Evolutionary conservation across 306 rosid species (phyloP), one percentile per base, ranked within the genome.

Genomic region (Calophaca sinica): DNA sequence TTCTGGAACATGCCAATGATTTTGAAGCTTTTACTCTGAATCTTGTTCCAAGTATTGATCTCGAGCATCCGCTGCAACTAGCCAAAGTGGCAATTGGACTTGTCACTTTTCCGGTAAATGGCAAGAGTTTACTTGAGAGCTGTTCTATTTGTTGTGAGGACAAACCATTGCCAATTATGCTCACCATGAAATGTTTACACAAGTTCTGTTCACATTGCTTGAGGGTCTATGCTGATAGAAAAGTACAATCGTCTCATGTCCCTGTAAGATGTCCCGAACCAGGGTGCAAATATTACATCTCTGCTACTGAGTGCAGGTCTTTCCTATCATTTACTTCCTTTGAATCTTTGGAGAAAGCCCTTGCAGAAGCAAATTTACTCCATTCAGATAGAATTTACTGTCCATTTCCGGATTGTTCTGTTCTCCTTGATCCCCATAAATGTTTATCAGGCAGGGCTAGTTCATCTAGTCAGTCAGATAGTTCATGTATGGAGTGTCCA

Each of bases 21-120:
- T 82, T 90, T 59, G 91, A 93, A 75, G 74, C 82, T 59, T 93
- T 93, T 87, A 81, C 74, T 65, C 77, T 93, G 69, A 89, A 87
- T 53, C 84, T 84, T 81, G 78, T 82, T 53, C 89, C 96, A 2
- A 49, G 77, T 70, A 54, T 70, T 60, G 89, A 90, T 78, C 88
- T 93, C 72, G 90, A 83, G 73, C 81, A 44, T 76, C 93, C 98
- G 10, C 50, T 82, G 76, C 88, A 90, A 75, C 84, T 93, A 63
- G 98, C 98, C 6, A 86, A 86, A 81, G 91, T 93, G 79, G 96
- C 96, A 15, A 87, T 89, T 39, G 98, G 98, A 9, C 85, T 93
- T 44, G 78, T 93, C 78, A 81, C 96, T 61, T 79, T 74, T 51
- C 90, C 89, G 35, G 80, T 55, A 15, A 83, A 83, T 81, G 93